Evolutionary conservation across 257 asterid species (phyloP), one percentile per base, ranked within the genome.

Genomic region (Solanum bukasovii): DNA sequence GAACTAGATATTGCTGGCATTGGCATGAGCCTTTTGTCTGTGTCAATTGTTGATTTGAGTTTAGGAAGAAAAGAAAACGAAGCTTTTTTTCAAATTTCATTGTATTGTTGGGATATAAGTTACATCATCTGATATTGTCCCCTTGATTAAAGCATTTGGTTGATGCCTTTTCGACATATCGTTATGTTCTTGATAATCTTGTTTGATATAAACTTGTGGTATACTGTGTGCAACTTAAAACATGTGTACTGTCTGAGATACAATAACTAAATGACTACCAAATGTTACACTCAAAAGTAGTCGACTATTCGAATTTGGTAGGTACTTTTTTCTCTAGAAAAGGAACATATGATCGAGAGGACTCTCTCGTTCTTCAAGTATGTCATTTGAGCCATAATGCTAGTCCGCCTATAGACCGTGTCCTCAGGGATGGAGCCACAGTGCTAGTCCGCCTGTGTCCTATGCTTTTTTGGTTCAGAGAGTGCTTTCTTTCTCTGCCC

Each of bases 401-500:
- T 27, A 68, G 37, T 27, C 71, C 71, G 71, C 72, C 74, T 68
- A 68, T 70, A 7, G 1, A 70, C 23, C 38, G 23, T 29, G 75
- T 29, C 75, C 23, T 68, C 75, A 6, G 75, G 75, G 75, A 14
- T 3, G 37, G 75, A 29, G 77, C 3, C 38, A 3, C n/a, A 29
- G 0, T 14, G 77, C n/a, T 29, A 70, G 38, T 70, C 72, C 18
- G 72, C 18, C 75, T 70, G 12, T 13, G 37, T 67, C 77, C 89
- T 91, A 96, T 35, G 92, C 96, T 27, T 91, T 70, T 96, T 96
- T 20, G 95, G 82, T 89, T 93, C 95, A 49, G 98, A 83, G 27
- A 34, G 29, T 34, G 81, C 81, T 73, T 73, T 73, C 46, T 73
- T 73, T 73, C 81, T 73, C 81, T 73, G 98, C 42, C 96, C 94